A percentile compares a stretch with the other conserved stretches of the same genome.
Evolutionary conservation across 257 asterid species (phyloP).

Genomic region (Solanum chmielewskii): DNA sequence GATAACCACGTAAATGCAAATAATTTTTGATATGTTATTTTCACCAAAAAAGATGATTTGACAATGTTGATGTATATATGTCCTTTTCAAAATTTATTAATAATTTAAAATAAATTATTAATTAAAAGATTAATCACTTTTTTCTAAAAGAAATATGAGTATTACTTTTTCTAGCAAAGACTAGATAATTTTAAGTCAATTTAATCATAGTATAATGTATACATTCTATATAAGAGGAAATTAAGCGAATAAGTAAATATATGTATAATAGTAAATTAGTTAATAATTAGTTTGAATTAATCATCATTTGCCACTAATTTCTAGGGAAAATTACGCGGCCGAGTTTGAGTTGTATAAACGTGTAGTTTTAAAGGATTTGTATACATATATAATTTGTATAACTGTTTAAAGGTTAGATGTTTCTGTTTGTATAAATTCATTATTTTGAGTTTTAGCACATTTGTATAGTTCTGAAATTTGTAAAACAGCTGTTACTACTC

Average conservation of each 20-base stretch:
- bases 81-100: too few relatives aligned
- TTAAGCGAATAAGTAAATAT: neutral
- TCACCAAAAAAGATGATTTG: neutral
- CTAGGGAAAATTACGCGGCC: neutral
- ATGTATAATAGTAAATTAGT: too few relatives aligned
- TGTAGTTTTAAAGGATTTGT: neutral
- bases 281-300: too few relatives aligned
- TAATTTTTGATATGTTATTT: neutral
- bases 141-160: too few relatives aligned
- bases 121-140: neutral
- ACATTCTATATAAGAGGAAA: neutral
- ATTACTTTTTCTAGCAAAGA: neutral
- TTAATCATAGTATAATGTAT: too few relatives aligned
- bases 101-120: too few relatives aligned
- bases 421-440: too few relatives aligned
- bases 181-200: neutral
- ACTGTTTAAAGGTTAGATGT: too few relatives aligned
- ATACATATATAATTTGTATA: too few relatives aligned
- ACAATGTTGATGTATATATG: neutral
- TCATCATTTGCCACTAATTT: neutral
- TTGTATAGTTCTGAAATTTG: fast-evolving
- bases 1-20: neutral
- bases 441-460: too few relatives aligned
- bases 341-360: neutral
- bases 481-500: neutral